phyloP scores from a whole-genome alignment of 2,329 filamentous ascomycete genomes.

The Ophiostoma ips region DNA sequence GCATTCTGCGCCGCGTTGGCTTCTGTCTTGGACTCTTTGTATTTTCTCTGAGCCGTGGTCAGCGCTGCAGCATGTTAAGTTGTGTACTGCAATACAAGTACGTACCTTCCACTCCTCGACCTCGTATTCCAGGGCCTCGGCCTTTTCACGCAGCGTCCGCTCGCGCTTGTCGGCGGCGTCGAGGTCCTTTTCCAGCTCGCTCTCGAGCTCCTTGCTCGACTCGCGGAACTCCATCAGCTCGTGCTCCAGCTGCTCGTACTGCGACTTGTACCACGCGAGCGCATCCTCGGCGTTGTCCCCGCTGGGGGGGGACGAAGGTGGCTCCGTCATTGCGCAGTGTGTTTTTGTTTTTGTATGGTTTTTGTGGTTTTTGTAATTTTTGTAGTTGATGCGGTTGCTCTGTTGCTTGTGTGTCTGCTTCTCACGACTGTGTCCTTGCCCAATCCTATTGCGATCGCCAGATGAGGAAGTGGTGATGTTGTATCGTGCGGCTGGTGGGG shows the following conservation, averaged over 20 bases:
- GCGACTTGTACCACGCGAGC: conserved; percentile 85
- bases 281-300: conserved; percentile 54
- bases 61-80: neutral
- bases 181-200: conserved; percentile 89
- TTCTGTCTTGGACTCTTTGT: conserved; percentile 87
- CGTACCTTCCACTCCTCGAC: conserved; percentile 95
- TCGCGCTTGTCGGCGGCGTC: conserved; percentile 92
- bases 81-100: conserved; percentile 17
- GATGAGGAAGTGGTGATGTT: neutral
- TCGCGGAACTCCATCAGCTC: conserved; percentile 90
- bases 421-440: neutral
- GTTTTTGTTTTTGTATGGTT: neutral
- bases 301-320: conserved; percentile 47
- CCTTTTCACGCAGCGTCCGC: conserved; percentile 70
- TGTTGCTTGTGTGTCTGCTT: no score
- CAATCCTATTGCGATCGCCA: neutral
- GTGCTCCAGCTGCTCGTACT: conserved; percentile 83
- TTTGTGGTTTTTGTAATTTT: neutral
- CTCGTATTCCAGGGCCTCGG: conserved; percentile 71
- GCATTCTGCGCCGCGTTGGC: conserved; percentile 69
- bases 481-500: neutral
- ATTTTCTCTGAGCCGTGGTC: conserved; percentile 59
- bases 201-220: conserved; percentile 86
- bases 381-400: no score
- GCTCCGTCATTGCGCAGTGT: conserved; percentile 25